Base-by-base conservation (phyloP, 1,139 yeast genomes). In the Pichia sp. region DNA sequence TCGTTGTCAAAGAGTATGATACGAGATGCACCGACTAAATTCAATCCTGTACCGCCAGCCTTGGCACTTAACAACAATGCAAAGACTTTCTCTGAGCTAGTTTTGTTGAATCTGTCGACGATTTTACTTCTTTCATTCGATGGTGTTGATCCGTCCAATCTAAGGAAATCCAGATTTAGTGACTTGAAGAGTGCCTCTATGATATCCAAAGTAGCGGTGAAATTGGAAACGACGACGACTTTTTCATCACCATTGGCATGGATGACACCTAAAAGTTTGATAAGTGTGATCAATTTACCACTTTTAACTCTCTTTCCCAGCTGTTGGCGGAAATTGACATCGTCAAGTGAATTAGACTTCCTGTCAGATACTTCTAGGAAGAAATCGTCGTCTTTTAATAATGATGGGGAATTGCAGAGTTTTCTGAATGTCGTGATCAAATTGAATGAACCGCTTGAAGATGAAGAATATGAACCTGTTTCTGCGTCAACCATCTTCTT, bases 11-110 rank as follows among this genome's bases (percentile, higher is more conserved):
- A 86, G 21, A 93, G 67, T 3, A 93, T 75, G 32, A 93, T 68
- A 28, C 98, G 71, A 0, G 96, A 89, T 0, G 96, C 99, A 1
- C 99, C 99, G 28, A 88, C 76, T 34, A 93, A 70, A 60, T 93
- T 94, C 36, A 93, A 72, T 0, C 99, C 99, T 53, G 86, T 83
- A 0, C 99, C 99, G 2, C 99, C 99, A 4, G 96, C 83, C 61
- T 90, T 89, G 0, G 97, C 85, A 3, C 97, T 89, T 20, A 94
- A 67, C 20, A 93, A 66, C 57, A 93, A 90, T 0, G 85, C 85
- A 58, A 86, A 81, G 9, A 72, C 69, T 1, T 69, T 57, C 8
- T 67, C 62, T 4, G 68, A 62, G 1, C 72, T 60, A 0, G 75
- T 54, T 7, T 66, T 73, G 62, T 94, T 93, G 67, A 94, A 93